Base-by-base conservation (phyloP, 2,329 filamentous ascomycete species). In the Talaromyces funiculosus region DNA sequence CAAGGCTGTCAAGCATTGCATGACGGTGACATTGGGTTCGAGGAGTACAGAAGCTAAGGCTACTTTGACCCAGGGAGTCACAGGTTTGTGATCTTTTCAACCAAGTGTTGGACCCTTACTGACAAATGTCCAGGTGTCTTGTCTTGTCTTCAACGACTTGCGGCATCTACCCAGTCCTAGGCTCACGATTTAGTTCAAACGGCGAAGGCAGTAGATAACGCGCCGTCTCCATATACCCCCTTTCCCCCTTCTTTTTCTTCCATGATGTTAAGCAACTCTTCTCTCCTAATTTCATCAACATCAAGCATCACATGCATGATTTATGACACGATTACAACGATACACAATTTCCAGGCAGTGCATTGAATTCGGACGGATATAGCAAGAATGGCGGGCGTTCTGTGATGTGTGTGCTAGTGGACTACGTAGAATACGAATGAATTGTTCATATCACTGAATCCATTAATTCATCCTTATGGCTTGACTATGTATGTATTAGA, bases 41-140 rank as follows among this genome's bases (percentile, higher is more conserved):
- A 84, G 92, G 64, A 97, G 92, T 75, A 97, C 93, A 0, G 89
- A 96, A 73, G 93, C 93, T 7, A 86, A 85, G 53, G 86, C 88
- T 1, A 96, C 93, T 0, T 74, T 96, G 69, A 93, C 91, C 0
- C 93, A 96, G 73, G 93, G 93, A 66, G 91, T 96, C 45, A 96
- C 90, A 73, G 92, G 92, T 90, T 81, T 29, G 9, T 45, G n/a
- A 55, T 55, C 45, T 22, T 40, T 64, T 33, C 37, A 38, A 45
- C 57, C 47, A 4, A 29, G 38, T 9, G n/a, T 29, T 35, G 4
- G 54, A 61, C 1, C n/a, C 59, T 60, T 67, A 33, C 16, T 51
- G 10, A 49, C 2, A n/a, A 53, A 1, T 18, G 6, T 14, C 5
- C 54, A 82, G 80, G 80, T 63, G 80, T 82, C 43, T 74, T 83